Evolutionary conservation across 1,139 yeast species (phyloP), one percentile per base, ranked within the genome.

Genomic region (Yamadazyma mexicana): DNA sequence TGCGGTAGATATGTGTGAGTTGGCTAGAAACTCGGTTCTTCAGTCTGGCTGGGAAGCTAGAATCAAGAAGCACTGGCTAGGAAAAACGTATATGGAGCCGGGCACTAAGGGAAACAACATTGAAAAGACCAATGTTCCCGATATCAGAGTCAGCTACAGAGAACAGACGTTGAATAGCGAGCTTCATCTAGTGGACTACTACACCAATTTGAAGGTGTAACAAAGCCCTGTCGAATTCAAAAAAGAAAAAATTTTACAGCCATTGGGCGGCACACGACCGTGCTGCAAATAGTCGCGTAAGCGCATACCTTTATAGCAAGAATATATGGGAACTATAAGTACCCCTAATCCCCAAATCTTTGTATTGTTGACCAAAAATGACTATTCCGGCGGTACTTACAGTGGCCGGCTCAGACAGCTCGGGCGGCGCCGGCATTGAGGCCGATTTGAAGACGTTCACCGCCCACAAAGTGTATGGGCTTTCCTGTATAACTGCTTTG

Each of bases 1-100:
- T 0, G 81, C 89, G 42, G 98, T 91, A 17, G 98, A 92, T 62
- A 87, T 94, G 95, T 92, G 98, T 61, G 99, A 92, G 60, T 95
- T 92, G 61, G 98, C 77, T 2, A 51, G 56, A 39, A 73, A 94
- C 59, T 89, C 98, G 1, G 98, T 91, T 4, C 63, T 76, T 39
- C 97, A 91, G 68, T 83, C 94, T 49, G 98, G 99, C 0, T 92
- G 91, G 79, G 98, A 92, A 62, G 76, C 81, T 42, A 71, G 72
- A 27, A 76, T 92, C 55, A 94, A 92, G 64, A 77, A 74, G 52
- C 97, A 91, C 59, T 92, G 99, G 99, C 69, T 91, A 30, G 98
- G 98, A 25, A 76, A 81, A 44, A 63, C 81, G 43, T 89, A 76
- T 60, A 70, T 71, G 48, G 46, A 56, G 23, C 73, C 75, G 0